Percentiles rank a stretch among this genome's conserved stretches.
phyloP scores from a whole-genome alignment of 139 green algal species.

The Coccomyxa sp. region DNA sequence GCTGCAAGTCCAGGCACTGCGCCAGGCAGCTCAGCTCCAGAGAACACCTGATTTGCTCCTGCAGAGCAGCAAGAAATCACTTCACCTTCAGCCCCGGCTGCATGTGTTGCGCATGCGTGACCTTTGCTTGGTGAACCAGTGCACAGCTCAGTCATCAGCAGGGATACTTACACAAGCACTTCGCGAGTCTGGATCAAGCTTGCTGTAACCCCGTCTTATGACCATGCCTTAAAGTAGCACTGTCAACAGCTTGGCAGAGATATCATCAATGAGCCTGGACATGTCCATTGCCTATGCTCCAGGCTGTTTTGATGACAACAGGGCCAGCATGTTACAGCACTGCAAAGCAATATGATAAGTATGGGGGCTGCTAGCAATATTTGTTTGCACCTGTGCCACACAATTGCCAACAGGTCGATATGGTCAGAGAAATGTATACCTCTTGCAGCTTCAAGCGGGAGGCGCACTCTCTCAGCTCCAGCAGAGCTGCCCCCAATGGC shows the following conservation, averaged over 20 bases:
- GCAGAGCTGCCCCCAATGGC: constrained; percentile 17
- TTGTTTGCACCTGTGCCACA: no score
- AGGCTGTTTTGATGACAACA: not conserved
- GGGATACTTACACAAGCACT: no score
- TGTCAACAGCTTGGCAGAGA: not conserved
- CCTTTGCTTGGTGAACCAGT: not conserved
- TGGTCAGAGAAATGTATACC: not conserved
- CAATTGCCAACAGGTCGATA: not conserved
- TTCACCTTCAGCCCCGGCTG: not conserved
- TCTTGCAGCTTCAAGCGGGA: not conserved
- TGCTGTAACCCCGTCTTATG: not conserved
- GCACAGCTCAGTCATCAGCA: no score
- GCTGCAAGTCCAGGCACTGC: constrained; percentile 11
- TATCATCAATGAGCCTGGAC: not conserved
- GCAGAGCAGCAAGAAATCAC: not conserved
- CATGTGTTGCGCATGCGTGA: not conserved
- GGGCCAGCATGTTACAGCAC: not conserved
- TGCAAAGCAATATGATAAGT: not conserved
- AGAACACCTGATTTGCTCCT: constrained; percentile 24
- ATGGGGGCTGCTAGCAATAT: no score
- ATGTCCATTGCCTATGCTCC: not conserved
- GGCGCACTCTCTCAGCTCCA: constrained; percentile 35
- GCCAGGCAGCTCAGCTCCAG: constrained; percentile 27
- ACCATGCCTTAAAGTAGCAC: not conserved
- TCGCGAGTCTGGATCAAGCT: not conserved